Evolutionary conservation across 1,284 basidiomycete species (phyloP).

Genomic region (Lentinula novae-zelandiae): DNA sequence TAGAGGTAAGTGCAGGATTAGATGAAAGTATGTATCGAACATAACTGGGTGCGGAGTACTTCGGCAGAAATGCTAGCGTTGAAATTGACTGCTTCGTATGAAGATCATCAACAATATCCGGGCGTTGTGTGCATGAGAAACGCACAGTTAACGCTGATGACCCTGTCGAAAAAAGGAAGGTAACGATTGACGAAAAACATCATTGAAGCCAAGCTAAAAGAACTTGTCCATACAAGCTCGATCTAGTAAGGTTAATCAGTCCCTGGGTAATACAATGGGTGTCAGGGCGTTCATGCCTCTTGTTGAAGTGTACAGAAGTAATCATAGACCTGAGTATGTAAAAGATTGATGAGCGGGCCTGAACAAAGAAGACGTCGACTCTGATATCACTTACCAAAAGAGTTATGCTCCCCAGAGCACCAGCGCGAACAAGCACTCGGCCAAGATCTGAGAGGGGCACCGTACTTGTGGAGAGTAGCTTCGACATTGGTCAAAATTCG

Average conservation of each 20-base stretch:
- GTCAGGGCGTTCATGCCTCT: slow-evolving; percentile 25
- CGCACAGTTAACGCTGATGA: slow-evolving; percentile 32
- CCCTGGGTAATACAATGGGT: not conserved
- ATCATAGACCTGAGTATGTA: slow-evolving; percentile 30
- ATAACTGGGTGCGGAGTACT: not conserved
- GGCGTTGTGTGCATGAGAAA: not conserved
- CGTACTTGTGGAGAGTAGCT: not conserved
- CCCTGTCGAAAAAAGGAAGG: slow-evolving; percentile 37
- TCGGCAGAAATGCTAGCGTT: slow-evolving; percentile 26
- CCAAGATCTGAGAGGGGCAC: not conserved
- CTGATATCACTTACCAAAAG: not conserved
- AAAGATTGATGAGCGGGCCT: not conserved
- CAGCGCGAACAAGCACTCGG: not conserved
- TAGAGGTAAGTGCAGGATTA: slow-evolving; percentile 6
- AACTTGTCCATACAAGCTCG: slow-evolving; percentile 31
- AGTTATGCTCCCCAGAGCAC: not conserved
- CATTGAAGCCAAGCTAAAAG: slow-evolving; percentile 29
- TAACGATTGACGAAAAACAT: slow-evolving; percentile 40
- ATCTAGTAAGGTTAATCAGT: slow-evolving; percentile 23
- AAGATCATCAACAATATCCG: not conserved
- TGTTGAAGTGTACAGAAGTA: slow-evolving; percentile 36
- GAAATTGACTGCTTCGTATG: slow-evolving; percentile 22
- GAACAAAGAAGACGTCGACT: no score
- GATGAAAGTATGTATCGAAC: not conserved
- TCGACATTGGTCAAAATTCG: not conserved